Conservation (phyloP, 257 asterid species). For the Thymus mandschuricus region DNA sequence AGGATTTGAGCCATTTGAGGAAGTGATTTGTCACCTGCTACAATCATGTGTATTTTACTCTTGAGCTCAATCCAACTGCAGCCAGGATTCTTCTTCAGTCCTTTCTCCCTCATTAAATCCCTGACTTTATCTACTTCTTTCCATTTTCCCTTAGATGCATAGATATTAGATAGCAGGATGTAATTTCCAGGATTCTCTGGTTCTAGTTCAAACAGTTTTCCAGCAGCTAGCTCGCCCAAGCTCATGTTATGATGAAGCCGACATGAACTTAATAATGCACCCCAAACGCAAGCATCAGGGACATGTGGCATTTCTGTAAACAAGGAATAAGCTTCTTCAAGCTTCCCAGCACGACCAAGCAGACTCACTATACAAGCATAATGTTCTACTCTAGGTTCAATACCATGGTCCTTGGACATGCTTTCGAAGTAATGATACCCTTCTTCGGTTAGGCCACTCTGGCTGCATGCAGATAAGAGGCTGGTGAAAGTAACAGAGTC, state of each 20-base stretch:
- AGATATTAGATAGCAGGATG: conserved; percentile 77
- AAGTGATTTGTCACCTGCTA: conserved; percentile 85
- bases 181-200: conserved; percentile 84
- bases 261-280: conserved; percentile 85
- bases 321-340: conserved; percentile 71
- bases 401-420: conserved; percentile 63
- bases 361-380: conserved; percentile 83
- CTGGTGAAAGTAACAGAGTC: conserved; percentile 80
- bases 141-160: conserved; percentile 83
- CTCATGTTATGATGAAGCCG: conserved; percentile 63
- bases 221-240: conserved; percentile 84
- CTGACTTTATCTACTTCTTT: conserved; percentile 67
- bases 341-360: conserved; percentile 92
- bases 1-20: conserved; percentile 72
- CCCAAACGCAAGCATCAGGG: conserved; percentile 95
- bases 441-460: conserved; percentile 66
- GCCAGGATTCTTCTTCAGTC: conserved; percentile 83
- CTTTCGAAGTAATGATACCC: conserved; percentile 63
- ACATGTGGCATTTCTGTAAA: conserved; percentile 73
- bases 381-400: conserved; percentile 77
- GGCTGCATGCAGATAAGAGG: conserved; percentile 85
- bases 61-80: conserved; percentile 97
- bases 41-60: conserved; percentile 79
- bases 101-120: conserved; percentile 68
- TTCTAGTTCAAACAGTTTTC: conserved; percentile 70